phyloP scores from a whole-genome alignment of 2,329 filamentous ascomycete species.

The Cladosporium sp. region DNA sequence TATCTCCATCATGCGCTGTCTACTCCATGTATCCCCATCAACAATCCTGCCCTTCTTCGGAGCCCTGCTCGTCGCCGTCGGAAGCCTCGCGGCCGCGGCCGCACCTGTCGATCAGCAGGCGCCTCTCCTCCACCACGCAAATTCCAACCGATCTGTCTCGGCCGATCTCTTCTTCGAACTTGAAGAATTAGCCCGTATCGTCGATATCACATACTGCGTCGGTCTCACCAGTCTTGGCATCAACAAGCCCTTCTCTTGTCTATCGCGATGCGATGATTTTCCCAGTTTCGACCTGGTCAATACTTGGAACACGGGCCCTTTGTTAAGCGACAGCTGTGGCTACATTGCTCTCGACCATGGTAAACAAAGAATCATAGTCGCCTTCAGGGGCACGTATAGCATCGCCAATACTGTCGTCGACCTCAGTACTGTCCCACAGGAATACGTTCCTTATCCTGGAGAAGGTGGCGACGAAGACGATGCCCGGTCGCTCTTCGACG shows the following conservation, averaged over 20 bases:
- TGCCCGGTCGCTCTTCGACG: conserved; percentile 9
- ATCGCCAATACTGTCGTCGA: conserved; percentile 88
- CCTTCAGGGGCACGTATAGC: conserved; percentile 93
- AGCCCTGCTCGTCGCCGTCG: neutral
- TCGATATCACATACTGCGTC: conserved; percentile 94
- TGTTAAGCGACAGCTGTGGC: conserved; percentile 87
- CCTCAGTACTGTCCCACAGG: conserved; percentile 81
- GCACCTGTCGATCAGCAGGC: conserved; percentile 22
- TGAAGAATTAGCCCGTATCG: conserved; percentile 82
- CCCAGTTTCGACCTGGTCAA: conserved; percentile 71
- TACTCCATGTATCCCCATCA: too few species aligned
- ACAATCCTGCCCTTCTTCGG: neutral
- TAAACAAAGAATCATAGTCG: conserved; percentile 67
- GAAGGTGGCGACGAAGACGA: conserved; percentile 37
- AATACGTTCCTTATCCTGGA: conserved; percentile 82
- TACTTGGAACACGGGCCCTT: conserved; percentile 84
- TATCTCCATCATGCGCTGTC: neutral
- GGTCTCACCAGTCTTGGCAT: conserved; percentile 81
- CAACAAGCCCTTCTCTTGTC: conserved; percentile 75
- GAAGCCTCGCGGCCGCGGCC: conserved; percentile 10
- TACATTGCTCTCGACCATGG: conserved; percentile 86
- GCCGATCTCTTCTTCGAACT: conserved; percentile 69
- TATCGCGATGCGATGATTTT: conserved; percentile 82
- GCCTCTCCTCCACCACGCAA: conserved; percentile 29
- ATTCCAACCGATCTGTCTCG: conserved; percentile 47